Conservation (phyloP, 495 filamentous ascomycete species). For the Neurospora sp. region DNA sequence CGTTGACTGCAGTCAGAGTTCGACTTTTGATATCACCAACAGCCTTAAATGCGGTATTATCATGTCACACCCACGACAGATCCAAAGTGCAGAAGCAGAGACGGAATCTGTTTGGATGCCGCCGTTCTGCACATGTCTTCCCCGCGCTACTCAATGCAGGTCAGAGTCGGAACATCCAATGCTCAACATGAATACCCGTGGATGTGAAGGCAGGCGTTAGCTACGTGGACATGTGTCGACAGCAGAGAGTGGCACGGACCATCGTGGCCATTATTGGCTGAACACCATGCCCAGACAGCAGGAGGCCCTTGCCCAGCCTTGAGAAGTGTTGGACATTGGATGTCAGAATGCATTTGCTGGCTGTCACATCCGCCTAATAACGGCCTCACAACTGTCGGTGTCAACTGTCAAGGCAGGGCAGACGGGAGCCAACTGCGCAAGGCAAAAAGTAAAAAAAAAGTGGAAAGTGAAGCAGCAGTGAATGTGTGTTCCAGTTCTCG, state of each 20-base stretch:
- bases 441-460: not conserved
- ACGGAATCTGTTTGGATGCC: not conserved
- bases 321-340: not conserved
- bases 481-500: not conserved
- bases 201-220: constrained; percentile 2
- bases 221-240: constrained; percentile 9
- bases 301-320: not conserved
- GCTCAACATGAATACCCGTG: not conserved
- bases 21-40: not conserved
- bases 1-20: not conserved
- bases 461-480: not conserved
- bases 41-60: not conserved
- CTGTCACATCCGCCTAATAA: not conserved
- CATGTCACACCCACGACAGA: not conserved
- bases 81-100: not conserved
- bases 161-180: not conserved
- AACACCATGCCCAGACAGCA: not conserved
- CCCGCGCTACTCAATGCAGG: not conserved
- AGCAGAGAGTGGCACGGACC: not conserved
- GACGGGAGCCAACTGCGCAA: not conserved
- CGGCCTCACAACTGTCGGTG: not conserved
- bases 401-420: not conserved
- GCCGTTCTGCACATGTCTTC: not conserved
- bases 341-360: not conserved
- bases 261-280: not conserved